Base-by-base conservation (phyloP, 305 asterid species). In the Fraxinus sp. region DNA sequence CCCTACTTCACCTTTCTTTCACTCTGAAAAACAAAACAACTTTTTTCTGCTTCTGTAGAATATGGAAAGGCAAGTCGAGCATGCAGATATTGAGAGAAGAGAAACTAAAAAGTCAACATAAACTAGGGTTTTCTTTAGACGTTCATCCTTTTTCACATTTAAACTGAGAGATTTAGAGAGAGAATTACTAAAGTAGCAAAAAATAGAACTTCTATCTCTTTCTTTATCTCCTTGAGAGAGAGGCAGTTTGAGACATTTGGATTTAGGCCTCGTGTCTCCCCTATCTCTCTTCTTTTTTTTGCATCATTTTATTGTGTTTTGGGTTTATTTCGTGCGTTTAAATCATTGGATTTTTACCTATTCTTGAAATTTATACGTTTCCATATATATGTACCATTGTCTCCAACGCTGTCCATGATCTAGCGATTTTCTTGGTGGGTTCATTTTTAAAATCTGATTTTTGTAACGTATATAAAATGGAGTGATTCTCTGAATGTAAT, bases 241-340 rank as follows among this genome's bases (percentile, higher is more conserved):
- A 90, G 94, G 92, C 77, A 89, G 92, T 85, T 90, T 86, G 92
- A 92, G 93, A 90, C 95, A 91, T 91, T 94, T 87, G 95, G 93
- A 89, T 88, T 87, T 1, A 33, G 91, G 87, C 94, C 97, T 88
- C 82, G 82, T 94, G 96, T 93, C 97, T 92, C 8, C 64, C 9
- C 97, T 88, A 66, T 90, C 97, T 92, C 96, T 92, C 93, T 71
- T 49, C 33, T 82, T 30, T 77, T 75, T 49, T 70, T 55, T 78
- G 77, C 79, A 14, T 46, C 75, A 41, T 68, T 68, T 49, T 71
- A 24, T 52, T 52, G 22, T 52, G 64, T 52, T 52, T 52, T 5
- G 64, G 22, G 64, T 16, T 52, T 52, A n/a, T 52, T 52, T 83
- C 16, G 68, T 68, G 64, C 64, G 64, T 52, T 52, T 16, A 52